Evolutionary conservation across 2,329 filamentous ascomycete genomes (phyloP).

Genomic region (Parastagonospora avenae): DNA sequence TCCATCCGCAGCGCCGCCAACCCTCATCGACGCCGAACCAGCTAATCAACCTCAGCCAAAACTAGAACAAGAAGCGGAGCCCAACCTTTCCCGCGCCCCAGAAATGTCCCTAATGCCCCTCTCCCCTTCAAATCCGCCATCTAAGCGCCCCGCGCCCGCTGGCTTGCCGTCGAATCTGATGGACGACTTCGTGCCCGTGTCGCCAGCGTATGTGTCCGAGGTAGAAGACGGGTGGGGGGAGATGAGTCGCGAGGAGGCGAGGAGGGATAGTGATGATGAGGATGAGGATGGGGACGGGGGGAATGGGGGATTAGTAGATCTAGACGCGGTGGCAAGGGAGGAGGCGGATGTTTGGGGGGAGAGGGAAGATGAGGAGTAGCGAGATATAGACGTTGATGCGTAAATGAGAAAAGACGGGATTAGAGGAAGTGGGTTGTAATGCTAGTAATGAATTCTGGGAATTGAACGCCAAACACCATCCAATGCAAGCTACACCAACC

Average conservation of each 20-base stretch:
- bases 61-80: neutral
- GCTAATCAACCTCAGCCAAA: too few relatives aligned
- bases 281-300: slow-evolving; percentile 18
- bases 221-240: slow-evolving; percentile 42
- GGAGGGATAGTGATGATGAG: slow-evolving; percentile 14
- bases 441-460: too few relatives aligned
- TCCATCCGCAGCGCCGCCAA: slow-evolving; percentile 14
- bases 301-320: slow-evolving; percentile 31
- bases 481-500: too few relatives aligned
- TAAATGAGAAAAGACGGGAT: neutral
- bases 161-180: slow-evolving; percentile 41
- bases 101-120: slow-evolving; percentile 44
- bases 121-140: slow-evolving; percentile 24
- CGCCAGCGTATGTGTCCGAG: slow-evolving; percentile 22
- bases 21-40: slow-evolving; percentile 4
- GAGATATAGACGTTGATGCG: neutral
- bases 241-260: slow-evolving; percentile 33
- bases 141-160: slow-evolving; percentile 17
- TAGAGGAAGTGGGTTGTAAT: neutral
- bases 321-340: slow-evolving; percentile 43
- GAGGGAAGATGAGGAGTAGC: slow-evolving; percentile 27
- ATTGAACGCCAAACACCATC: too few relatives aligned
- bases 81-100: slow-evolving; percentile 20
- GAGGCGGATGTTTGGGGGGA: slow-evolving; percentile 46
- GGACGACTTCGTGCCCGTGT: slow-evolving; percentile 42